phyloP scores from a whole-genome alignment of 305 asterid genomes.

The Withania somnifera region DNA sequence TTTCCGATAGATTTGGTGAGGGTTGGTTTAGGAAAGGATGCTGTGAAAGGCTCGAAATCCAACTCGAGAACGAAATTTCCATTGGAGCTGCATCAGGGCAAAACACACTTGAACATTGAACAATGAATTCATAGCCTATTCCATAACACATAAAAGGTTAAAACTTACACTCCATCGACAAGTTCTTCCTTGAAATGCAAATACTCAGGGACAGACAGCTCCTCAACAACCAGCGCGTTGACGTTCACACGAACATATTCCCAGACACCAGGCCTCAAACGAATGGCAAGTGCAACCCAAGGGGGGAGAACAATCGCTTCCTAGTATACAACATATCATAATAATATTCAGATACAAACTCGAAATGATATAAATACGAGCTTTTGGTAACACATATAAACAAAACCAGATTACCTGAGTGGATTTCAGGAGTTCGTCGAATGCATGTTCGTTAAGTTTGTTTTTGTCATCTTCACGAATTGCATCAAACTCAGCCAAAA shows the following conservation, averaged over 20 bases:
- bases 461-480: slow-evolving; percentile 37
- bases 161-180: slow-evolving; percentile 62
- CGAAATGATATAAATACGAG: background rate
- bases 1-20: slow-evolving; percentile 92
- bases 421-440: slow-evolving; percentile 62
- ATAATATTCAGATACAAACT: background rate
- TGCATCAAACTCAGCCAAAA: slow-evolving; percentile 75
- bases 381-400: background rate
- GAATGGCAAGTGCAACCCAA: slow-evolving; percentile 95
- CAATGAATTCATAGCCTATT: background rate
- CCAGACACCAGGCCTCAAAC: slow-evolving; percentile 95
- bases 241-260: slow-evolving; percentile 73
- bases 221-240: slow-evolving; percentile 55
- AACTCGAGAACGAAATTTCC: slow-evolving; percentile 89
- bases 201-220: slow-evolving; percentile 70
- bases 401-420: slow-evolving; percentile 46
- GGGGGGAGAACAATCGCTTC: slow-evolving; percentile 91
- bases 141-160: background rate
- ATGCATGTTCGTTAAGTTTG: slow-evolving; percentile 56
- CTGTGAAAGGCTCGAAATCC: slow-evolving; percentile 88
- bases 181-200: slow-evolving; percentile 87
- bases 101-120: background rate
- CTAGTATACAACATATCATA: slow-evolving; percentile 6
- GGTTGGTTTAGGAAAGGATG: slow-evolving; percentile 88
- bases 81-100: slow-evolving; percentile 39